Evolutionary conservation across 768 basidiomycete species (phyloP).

Genomic region (Tephrocybe rancida): DNA sequence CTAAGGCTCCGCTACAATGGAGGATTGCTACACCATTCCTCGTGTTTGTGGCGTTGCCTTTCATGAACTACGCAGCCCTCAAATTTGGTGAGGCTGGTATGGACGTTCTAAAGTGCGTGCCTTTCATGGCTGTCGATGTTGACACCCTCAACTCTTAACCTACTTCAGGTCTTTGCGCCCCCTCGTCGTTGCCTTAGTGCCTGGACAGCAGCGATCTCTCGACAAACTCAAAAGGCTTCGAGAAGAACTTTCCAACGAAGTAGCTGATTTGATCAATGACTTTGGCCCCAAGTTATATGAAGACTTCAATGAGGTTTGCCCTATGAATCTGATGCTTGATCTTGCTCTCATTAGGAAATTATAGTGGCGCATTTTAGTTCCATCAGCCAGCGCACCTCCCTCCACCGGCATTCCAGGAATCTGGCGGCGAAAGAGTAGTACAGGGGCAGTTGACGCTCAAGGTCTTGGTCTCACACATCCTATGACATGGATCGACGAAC

Average conservation of each 20-base stretch:
- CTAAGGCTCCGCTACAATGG: conserved; percentile 63
- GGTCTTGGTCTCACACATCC: conserved; percentile 86
- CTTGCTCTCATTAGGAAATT: conserved; percentile 7
- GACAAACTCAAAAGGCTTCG: conserved; percentile 77
- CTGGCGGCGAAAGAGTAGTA: conserved; percentile 80
- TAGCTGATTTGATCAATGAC: conserved; percentile 82
- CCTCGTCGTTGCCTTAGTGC: conserved; percentile 82
- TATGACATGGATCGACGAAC: conserved; percentile 95
- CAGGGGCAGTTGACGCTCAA: conserved; percentile 84
- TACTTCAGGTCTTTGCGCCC: conserved; percentile 80
- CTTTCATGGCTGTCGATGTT: not conserved
- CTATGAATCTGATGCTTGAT: not conserved
- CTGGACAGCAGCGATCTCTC: conserved; percentile 84
- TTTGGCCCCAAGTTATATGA: conserved; percentile 87
- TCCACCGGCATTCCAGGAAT: conserved; percentile 74
- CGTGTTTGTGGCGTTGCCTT: conserved; percentile 73
- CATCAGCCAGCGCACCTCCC: conserved; percentile 84
- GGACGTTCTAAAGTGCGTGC: conserved; percentile 90
- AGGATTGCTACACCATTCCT: conserved; percentile 77
- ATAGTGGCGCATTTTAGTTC: conserved; percentile 79
- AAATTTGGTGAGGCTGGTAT: conserved; percentile 98
- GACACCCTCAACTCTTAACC: conserved; percentile 3
- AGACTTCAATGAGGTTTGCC: conserved; percentile 78
- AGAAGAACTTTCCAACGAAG: conserved; percentile 77
- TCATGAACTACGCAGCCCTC: conserved; percentile 90